Conservation (phyloP, 179 eudicot genomes). For the Heliamphora ciliata region DNA sequence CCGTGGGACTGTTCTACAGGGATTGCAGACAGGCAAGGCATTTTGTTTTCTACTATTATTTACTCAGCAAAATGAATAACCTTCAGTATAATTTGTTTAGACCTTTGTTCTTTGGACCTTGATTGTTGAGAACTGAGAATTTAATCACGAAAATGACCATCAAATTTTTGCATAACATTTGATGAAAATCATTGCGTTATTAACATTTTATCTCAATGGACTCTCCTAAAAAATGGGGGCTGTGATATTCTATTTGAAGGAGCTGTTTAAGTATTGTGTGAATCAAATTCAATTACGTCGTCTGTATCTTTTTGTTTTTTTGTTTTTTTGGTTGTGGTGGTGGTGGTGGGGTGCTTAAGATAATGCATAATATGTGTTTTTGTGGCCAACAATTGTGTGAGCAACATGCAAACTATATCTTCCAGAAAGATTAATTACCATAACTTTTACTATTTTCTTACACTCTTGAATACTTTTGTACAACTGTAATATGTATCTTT, state of each 20-base stretch:
- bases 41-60: background rate
- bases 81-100: background rate
- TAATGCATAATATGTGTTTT: too few species aligned
- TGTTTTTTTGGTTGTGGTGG: background rate
- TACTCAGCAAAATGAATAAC: background rate
- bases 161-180: background rate
- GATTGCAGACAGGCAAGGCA: constrained; percentile 44
- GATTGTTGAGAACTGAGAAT: background rate
- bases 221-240: background rate
- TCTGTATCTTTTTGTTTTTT: background rate
- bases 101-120: background rate
- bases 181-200: background rate
- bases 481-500: too few species aligned
- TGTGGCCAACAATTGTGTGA: too few species aligned
- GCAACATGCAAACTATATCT: too few species aligned
- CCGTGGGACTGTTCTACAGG: constrained; percentile 75
- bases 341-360: too few species aligned
- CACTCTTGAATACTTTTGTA: too few species aligned
- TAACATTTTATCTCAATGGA: background rate
- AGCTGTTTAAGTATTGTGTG: background rate
- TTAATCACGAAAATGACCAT: background rate
- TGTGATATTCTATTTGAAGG: background rate
- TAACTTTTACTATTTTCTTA: too few species aligned
- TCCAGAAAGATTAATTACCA: too few species aligned
- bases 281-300: background rate